Conservation (phyloP, 768 basidiomycete species). For the Neoboletus magnificus region DNA sequence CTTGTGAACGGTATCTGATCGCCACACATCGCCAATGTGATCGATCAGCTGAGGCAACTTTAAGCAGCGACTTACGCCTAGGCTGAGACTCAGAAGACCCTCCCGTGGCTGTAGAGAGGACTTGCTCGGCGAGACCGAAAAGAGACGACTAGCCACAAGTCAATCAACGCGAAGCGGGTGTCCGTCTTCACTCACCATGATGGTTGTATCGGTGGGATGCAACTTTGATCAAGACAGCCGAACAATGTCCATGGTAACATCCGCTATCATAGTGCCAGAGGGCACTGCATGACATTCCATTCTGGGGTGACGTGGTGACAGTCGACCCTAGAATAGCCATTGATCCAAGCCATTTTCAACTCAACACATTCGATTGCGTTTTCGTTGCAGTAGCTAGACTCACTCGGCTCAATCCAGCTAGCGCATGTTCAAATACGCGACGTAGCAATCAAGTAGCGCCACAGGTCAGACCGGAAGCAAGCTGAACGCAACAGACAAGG, state of each 20-base stretch:
- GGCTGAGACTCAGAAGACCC: background rate
- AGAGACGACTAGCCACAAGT: slow-evolving; percentile 53
- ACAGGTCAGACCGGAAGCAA: background rate
- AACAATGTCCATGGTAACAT: slow-evolving; percentile 6
- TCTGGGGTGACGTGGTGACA: slow-evolving; percentile 20
- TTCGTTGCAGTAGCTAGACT: background rate
- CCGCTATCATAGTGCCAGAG: slow-evolving; percentile 9
- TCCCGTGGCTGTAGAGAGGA: slow-evolving; percentile 46
- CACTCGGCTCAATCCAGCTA: background rate
- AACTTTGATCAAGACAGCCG: slow-evolving; percentile 6
- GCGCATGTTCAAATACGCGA: background rate
- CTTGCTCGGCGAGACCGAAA: slow-evolving; percentile 69
- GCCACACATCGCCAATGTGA: slow-evolving; percentile 6
- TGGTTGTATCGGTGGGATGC: slow-evolving; percentile 10
- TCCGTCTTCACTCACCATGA: slow-evolving; percentile 25
- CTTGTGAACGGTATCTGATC: slow-evolving; percentile 43
- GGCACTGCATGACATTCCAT: slow-evolving; percentile 21
- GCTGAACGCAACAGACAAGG: background rate
- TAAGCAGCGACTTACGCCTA: slow-evolving; percentile 3
- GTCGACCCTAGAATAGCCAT: slow-evolving; percentile 7
- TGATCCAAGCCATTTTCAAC: background rate
- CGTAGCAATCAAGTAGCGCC: background rate
- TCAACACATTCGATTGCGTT: background rate
- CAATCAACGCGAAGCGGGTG: background rate
- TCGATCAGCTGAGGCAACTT: slow-evolving; percentile 7